Base-by-base conservation (phyloP, 2,329 filamentous ascomycete species). In the Penicillium sp. region DNA sequence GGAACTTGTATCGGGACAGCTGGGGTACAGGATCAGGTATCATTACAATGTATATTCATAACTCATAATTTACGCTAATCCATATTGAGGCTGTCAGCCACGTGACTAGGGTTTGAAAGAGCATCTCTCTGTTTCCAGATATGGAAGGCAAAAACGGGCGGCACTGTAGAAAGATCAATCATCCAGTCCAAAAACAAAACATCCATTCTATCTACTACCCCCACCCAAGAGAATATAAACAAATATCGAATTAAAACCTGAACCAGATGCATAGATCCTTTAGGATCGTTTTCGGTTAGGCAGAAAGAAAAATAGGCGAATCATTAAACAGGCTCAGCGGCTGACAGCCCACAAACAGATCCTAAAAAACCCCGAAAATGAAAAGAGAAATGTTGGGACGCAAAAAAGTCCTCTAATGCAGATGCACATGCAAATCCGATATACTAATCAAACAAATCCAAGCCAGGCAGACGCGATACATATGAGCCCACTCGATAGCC, bases 381-480 rank as follows among this genome's bases (percentile, higher is more conserved):
- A 29, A 11, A 41, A 27, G n/a, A 35, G 11, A 35, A 50, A 50
- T 50, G 48, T 50, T 50, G 48, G 48, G 33, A 50, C 48, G 13
- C 33, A 37, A 50, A 37, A 50, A 27, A n/a, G 26, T 29, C 26
- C 37, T 52, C 49, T 51, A 45, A 45, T 52, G 26, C 49, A 50
- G 27, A 21, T 50, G 33, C 48, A 50, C 48, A 50, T 50, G 48
- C 48, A 50, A 50, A 50, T 31, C 45, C 27, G 39, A 48, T 21
- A 48, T 33, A 33, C 31, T 49, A 39, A 49, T 49, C 47, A 49
- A 24, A 39, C 22, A 41, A 27, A 6, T 27, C 16, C 22, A 27
- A 50, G 35, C 19, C 55, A 57, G 13, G 55, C 56, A 41, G 58
- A 47, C 41, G 58, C 52, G n/a, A 54, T 54, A 8, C 9, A 5